These are phyloP conservation scores for Plasmopara viticola DNA, from an alignment of 352 stramenopile species.

Conservation along the genomic window DNA sequence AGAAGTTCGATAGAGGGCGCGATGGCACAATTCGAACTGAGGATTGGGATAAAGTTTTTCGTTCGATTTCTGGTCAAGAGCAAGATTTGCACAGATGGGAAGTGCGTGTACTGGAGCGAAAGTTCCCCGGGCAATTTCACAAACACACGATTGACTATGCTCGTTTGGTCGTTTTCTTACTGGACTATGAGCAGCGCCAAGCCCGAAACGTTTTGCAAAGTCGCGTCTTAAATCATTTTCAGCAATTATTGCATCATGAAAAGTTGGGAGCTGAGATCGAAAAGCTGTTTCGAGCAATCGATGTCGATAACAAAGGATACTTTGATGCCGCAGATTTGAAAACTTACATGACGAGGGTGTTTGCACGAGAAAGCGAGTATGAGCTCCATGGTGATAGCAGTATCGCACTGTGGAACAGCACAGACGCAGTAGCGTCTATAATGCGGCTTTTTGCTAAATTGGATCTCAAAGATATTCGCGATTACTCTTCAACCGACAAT, in stretches of 20 bases:
- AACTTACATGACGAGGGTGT: constrained; percentile 8
- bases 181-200: constrained; percentile 32
- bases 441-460: constrained; percentile 13
- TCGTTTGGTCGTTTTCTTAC: constrained; percentile 41
- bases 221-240: constrained; percentile 21
- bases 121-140: constrained; percentile 20
- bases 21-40: constrained; percentile 28
- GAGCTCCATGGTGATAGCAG: background rate
- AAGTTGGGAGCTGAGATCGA: constrained; percentile 29
- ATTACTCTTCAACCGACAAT: background rate
- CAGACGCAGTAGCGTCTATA: constrained; percentile 14
- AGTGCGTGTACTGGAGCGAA: constrained; percentile 29
- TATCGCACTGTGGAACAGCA: constrained; percentile 9
- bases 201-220: constrained; percentile 17
- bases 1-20: constrained; percentile 43
- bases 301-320: constrained; percentile 36
- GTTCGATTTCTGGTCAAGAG: constrained; percentile 10
- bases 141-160: constrained; percentile 36
- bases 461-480: background rate
- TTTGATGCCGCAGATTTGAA: constrained; percentile 38
- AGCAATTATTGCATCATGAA: constrained; percentile 7
- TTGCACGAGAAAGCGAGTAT: background rate
- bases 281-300: constrained; percentile 28
- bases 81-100: constrained; percentile 33
- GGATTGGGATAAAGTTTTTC: constrained; percentile 49